Evolutionary conservation across 2,329 filamentous ascomycete genomes (phyloP), one percentile per base, ranked within the genome.

Genomic region (Epichloe uncinata): DNA sequence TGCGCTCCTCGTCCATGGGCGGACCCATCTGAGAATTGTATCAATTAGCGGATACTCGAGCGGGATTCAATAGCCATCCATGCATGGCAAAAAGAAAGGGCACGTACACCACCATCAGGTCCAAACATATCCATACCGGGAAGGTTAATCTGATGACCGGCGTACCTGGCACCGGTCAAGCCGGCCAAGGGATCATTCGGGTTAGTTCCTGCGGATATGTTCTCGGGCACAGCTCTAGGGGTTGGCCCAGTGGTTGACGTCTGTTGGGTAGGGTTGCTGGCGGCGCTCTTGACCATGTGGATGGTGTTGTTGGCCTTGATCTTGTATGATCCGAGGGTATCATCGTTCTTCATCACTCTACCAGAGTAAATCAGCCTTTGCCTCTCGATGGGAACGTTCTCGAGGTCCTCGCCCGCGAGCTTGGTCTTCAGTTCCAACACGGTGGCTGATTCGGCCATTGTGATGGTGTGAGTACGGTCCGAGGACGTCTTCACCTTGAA

Each of bases 401-500:
- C 91, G 63, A 84, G 87, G 59, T 95, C 88, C 51, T 81, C 70
- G 34, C 79, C 78, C 5, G 90, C 80, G 37, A 98, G 82, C 73
- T 91, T 95, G 54, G 78, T 79, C 77, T 98, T 98, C 59, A 98
- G 78, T 54, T 96, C 89, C 51, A 79, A 75, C 42, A 97, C 84
- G 7, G 84, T 85, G 45, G 84, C 87, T 36, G 80, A 78, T 56
- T 85, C 77, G 51, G 85, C 69, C 62, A 97, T 82, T 50, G 88
- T 94, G 64, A 98, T 73, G 48, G 79, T 82, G 63, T 88, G 90
- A 67, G 85, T 88, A 65, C 79, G 82, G 64, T 96, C 90, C 60
- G 83, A 85, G n/a, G 88, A 90, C n/a, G 87, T 87, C 74, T 97
- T 98, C 69, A 98, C 84, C 72, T 89, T 93, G 79, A 98, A 97